Conservation (phyloP, 148 eudicot genomes). For the Vaccinium myrtillus region DNA sequence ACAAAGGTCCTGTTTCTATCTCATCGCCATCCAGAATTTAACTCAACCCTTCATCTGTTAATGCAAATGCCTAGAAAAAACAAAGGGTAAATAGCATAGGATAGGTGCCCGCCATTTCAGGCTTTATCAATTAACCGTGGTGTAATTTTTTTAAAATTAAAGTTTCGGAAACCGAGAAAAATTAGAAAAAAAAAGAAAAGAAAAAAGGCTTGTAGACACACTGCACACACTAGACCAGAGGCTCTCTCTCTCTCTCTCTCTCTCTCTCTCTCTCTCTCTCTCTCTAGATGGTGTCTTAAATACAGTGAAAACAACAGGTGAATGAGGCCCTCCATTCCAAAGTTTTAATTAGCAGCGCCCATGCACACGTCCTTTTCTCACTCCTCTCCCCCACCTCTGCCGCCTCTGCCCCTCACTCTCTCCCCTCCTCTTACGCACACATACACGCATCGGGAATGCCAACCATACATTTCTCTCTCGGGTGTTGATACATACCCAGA, state of each 20-base stretch:
- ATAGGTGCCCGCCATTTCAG: constrained; percentile 47
- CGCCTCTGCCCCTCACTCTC: constrained; percentile 39
- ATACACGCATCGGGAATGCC: constrained; percentile 46
- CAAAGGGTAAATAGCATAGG: constrained; percentile 16
- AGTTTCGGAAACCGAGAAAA: constrained; percentile 24
- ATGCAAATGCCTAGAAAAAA: neutral
- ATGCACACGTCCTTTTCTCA: constrained; percentile 74
- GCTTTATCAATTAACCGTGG: constrained; percentile 21
- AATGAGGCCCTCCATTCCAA: constrained; percentile 33
- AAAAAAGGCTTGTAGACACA: constrained; percentile 33
- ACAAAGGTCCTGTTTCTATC: too few species aligned
- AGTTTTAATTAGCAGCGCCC: constrained; percentile 34
- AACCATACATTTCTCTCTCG: constrained; percentile 41
- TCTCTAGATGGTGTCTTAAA: constrained; percentile 16
- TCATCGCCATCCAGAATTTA: too few species aligned
- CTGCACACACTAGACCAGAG: neutral
- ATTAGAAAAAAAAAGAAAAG: too few species aligned
- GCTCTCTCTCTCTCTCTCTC: constrained; percentile 20
- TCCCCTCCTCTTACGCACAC: constrained; percentile 14
- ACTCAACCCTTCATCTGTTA: too few species aligned
- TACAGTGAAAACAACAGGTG: constrained; percentile 60
- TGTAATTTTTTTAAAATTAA: neutral
- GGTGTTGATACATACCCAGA: too few species aligned
- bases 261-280: constrained; percentile 13
- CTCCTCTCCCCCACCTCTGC: constrained; percentile 71